Evolutionary conservation across 495 filamentous ascomycete species (phyloP).

Genomic region (Pseudevernia furfuracea): DNA sequence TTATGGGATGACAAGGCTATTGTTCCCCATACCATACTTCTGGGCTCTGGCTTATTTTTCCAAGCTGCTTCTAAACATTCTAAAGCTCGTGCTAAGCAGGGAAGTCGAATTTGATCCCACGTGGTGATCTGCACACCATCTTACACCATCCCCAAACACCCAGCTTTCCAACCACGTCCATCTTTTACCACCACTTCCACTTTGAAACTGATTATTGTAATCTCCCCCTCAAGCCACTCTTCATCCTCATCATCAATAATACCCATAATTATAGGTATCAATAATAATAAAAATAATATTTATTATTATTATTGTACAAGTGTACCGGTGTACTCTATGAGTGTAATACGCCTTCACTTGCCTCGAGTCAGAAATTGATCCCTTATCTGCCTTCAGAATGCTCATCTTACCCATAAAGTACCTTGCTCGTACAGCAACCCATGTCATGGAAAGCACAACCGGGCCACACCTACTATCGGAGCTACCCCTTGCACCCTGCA

Average conservation of each 20-base stretch:
- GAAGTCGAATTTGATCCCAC: no score
- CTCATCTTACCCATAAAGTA: no score
- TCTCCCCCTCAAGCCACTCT: not conserved
- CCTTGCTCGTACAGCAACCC: not conserved
- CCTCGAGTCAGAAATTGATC: no score
- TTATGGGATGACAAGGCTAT: constrained; percentile 1
- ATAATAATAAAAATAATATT: no score
- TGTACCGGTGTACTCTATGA: no score
- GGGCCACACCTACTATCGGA: not conserved
- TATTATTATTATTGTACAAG: no score
- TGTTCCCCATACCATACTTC: not conserved
- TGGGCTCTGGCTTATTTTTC: not conserved
- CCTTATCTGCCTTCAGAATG: not conserved
- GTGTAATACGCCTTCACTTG: no score
- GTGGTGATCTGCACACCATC: constrained; percentile 19
- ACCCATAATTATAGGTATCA: no score
- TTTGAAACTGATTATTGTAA: no score
- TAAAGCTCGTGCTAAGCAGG: constrained; percentile 1
- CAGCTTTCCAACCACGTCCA: not conserved
- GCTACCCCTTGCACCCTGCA: not conserved
- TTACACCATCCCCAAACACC: no score
- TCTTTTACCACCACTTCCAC: not conserved
- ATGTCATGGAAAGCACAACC: not conserved
- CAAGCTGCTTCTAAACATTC: not conserved
- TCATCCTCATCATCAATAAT: no score